These are phyloP conservation scores for Gardenia jasminoides DNA, from an alignment of 257 asterid genomes.

Conservation along the genomic window DNA sequence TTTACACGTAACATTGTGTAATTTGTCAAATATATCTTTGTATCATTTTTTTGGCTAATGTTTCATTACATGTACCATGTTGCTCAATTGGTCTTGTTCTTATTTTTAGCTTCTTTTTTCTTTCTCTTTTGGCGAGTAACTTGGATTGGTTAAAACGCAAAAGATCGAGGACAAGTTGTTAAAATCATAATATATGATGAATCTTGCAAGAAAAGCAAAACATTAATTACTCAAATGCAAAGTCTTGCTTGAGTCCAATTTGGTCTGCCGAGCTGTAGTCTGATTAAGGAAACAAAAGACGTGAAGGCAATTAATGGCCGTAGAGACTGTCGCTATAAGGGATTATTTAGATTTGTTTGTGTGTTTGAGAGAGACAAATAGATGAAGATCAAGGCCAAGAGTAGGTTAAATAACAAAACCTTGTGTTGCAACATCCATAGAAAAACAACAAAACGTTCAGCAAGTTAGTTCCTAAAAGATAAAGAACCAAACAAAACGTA, in stretches of 20 bases:
- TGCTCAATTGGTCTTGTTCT: background rate
- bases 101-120: background rate
- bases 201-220: conserved; percentile 23
- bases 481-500: background rate
- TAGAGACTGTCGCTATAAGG: background rate
- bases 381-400: background rate
- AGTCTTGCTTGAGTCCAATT: background rate
- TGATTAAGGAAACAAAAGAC: background rate
- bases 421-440: background rate
- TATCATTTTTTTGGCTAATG: no score
- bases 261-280: conserved; percentile 9
- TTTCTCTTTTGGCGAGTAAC: background rate
- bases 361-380: background rate
- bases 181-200: conserved; percentile 1
- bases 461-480: background rate
- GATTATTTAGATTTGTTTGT: background rate
- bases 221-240: conserved; percentile 8
- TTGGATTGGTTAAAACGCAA: background rate
- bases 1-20: no score
- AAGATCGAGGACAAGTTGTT: background rate
- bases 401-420: background rate
- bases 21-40: no score
- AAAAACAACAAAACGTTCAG: background rate
- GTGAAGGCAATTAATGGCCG: background rate
- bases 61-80: background rate